Evolutionary conservation across 2,329 filamentous ascomycete species (phyloP).

Genomic region (Rhexocercosporidium sp.): DNA sequence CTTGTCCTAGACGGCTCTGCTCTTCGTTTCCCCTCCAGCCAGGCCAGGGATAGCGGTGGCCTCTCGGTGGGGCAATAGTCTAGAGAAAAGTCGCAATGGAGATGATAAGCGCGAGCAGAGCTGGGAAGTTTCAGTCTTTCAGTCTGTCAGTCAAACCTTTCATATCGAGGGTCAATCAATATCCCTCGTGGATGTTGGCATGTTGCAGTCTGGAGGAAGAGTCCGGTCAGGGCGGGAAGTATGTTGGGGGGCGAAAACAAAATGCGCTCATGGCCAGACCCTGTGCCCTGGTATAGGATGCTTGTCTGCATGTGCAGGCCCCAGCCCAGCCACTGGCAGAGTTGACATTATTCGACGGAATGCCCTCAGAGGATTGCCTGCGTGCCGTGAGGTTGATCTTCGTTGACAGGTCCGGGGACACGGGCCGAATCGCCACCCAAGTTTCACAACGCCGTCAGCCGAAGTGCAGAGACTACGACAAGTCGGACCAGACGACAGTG

Average conservation of each 20-base stretch:
- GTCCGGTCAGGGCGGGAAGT: constrained; percentile 4
- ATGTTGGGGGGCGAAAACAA: background rate
- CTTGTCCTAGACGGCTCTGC: constrained; percentile 16
- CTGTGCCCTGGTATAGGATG: background rate
- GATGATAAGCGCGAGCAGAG: background rate
- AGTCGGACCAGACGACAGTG: constrained; percentile 8
- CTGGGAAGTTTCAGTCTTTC: background rate
- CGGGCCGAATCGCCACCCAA: constrained; percentile 2
- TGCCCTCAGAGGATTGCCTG: constrained; percentile 4
- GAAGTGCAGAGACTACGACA: constrained; percentile 8
- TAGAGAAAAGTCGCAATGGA: background rate
- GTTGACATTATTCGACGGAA: background rate
- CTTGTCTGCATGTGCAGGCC: background rate
- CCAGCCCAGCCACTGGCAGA: background rate
- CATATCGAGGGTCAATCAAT: constrained; percentile 8
- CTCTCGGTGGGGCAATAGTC: constrained; percentile 10
- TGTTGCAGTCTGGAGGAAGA: background rate
- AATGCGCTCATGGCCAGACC: background rate
- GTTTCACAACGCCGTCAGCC: background rate
- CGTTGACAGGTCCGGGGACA: background rate
- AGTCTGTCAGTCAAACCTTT: constrained; percentile 1
- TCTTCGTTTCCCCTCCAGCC: background rate
- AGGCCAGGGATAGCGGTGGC: constrained; percentile 7
- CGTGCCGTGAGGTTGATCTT: constrained; percentile 1
- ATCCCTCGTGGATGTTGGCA: background rate